Conservation (phyloP, 805 yeast genomes). For the Ogataea nonfermentans region DNA sequence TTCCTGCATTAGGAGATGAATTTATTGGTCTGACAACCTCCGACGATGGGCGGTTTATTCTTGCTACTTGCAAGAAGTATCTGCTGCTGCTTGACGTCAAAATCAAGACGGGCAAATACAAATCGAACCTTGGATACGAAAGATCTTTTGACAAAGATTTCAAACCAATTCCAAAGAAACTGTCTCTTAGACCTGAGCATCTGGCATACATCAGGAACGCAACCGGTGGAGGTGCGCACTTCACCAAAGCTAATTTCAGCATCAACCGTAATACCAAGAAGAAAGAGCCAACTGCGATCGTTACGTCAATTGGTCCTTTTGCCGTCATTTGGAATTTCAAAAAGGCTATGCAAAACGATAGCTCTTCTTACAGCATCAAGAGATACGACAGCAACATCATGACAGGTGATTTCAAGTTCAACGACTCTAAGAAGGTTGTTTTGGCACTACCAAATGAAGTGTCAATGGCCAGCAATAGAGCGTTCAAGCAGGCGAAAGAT, state of each 20-base stretch:
- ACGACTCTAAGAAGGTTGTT: conserved; percentile 66
- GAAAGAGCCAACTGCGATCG: conserved; percentile 59
- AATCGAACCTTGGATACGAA: conserved; percentile 60
- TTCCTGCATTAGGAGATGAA: conserved; percentile 82
- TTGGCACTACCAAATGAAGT: conserved; percentile 77
- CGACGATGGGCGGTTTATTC: conserved; percentile 75
- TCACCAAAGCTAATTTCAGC: conserved; percentile 77
- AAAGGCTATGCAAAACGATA: conserved; percentile 53
- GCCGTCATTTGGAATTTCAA: conserved; percentile 77
- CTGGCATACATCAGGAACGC: conserved; percentile 58
- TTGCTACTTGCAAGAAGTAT: conserved; percentile 77
- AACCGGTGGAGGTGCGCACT: conserved; percentile 47
- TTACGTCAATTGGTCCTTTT: conserved; percentile 79
- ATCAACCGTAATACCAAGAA: conserved; percentile 54
- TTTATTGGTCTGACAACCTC: conserved; percentile 68
- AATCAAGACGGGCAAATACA: conserved; percentile 59
- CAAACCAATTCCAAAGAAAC: conserved; percentile 67
- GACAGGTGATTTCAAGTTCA: conserved; percentile 77
- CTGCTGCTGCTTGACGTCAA: conserved; percentile 66
- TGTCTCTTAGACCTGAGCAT: conserved; percentile 71
- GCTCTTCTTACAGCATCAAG: conserved; percentile 58
- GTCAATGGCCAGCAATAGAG: conserved; percentile 59
- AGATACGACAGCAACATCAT: conserved; percentile 60
- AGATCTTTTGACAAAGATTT: conserved; percentile 61
- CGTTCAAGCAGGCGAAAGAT: conserved; percentile 53